Evolutionary conservation across 1,284 basidiomycete species (phyloP).

Genomic region (Pseudozyma pruni): DNA sequence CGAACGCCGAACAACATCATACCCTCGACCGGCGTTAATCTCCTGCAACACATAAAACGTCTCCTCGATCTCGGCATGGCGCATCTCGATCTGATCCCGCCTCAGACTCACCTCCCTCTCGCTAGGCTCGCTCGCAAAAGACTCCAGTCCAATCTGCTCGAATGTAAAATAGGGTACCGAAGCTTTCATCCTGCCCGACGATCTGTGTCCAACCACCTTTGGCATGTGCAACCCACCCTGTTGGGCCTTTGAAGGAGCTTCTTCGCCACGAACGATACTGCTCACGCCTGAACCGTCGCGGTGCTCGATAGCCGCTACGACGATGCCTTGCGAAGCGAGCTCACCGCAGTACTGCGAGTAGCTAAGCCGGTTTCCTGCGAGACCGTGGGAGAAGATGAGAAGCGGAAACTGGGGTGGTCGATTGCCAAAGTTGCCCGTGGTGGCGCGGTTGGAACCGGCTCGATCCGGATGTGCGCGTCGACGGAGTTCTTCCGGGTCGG

Average conservation of each 20-base stretch:
- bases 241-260: slow-evolving; percentile 18
- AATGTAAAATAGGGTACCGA: slow-evolving; percentile 60
- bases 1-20: slow-evolving; percentile 47
- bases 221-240: slow-evolving; percentile 5
- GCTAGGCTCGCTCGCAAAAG: slow-evolving; percentile 52
- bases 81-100: slow-evolving; percentile 70
- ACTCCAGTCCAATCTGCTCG: slow-evolving; percentile 67
- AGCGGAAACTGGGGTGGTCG: slow-evolving; percentile 51
- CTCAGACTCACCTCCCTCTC: slow-evolving; percentile 69
- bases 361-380: slow-evolving; percentile 58
- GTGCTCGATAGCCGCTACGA: slow-evolving; percentile 71
- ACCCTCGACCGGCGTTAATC: slow-evolving; percentile 62
- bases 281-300: slow-evolving; percentile 71
- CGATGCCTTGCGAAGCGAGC: slow-evolving; percentile 55
- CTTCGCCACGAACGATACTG: slow-evolving; percentile 63
- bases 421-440: slow-evolving; percentile 41
- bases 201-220: slow-evolving; percentile 10
- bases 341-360: slow-evolving; percentile 63
- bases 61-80: slow-evolving; percentile 70
- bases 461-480: slow-evolving; percentile 5
- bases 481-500: slow-evolving; percentile 38
- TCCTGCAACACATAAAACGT: slow-evolving; percentile 67
- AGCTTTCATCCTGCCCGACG: slow-evolving; percentile 24
- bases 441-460: slow-evolving; percentile 11
- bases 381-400: slow-evolving; percentile 58